Evolutionary conservation across 75 land plant genomes (phyloP), one percentile per base, ranked within the genome.

Genomic region (Ceratopteris richardii): DNA sequence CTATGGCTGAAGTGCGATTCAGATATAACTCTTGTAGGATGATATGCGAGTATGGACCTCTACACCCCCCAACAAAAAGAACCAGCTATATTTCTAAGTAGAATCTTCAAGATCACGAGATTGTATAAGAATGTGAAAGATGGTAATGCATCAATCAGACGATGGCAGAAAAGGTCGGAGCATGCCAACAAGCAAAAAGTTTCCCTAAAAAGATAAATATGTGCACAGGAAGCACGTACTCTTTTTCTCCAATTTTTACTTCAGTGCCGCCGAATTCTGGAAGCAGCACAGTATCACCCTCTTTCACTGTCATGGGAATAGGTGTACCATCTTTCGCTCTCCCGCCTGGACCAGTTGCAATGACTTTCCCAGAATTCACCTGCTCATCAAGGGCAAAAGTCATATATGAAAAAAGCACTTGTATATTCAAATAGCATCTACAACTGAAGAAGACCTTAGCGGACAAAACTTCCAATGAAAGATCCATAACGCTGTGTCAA

Each of bases 321-420:
- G 54, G 13, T 0, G 83, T 74, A 31, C 95, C 95, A 0, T 69
- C 71, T 39, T 52, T 80, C 53, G 59, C 66, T 28, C 70, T 67
- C 13, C 59, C 61, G 9, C 96, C 84, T 0, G 90, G 80, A 0
- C 92, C 96, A n/a, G n/a, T n/a, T n/a, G n/a, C n/a, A n/a, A n/a
- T n/a, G n/a, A n/a, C n/a, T n/a, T n/a, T n/a, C n/a, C 92, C 92
- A 1, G 92, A 80, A 65, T 90, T 90, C 44, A 86, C 51, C 95
- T 89, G 72, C 14, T 13, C 11, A n/a, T n/a, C n/a, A n/a, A n/a
- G n/a, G n/a, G n/a, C n/a, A n/a, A n/a, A n/a, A n/a, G n/a, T n/a
- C n/a, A n/a, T n/a, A n/a, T n/a, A n/a, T n/a, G n/a, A n/a, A n/a
- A n/a, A n/a, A n/a, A n/a, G n/a, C n/a, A n/a, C n/a, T n/a, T n/a